These are phyloP conservation scores for Leccinum boreale DNA, from an alignment of 768 basidiomycete species.

Conservation along the genomic window DNA sequence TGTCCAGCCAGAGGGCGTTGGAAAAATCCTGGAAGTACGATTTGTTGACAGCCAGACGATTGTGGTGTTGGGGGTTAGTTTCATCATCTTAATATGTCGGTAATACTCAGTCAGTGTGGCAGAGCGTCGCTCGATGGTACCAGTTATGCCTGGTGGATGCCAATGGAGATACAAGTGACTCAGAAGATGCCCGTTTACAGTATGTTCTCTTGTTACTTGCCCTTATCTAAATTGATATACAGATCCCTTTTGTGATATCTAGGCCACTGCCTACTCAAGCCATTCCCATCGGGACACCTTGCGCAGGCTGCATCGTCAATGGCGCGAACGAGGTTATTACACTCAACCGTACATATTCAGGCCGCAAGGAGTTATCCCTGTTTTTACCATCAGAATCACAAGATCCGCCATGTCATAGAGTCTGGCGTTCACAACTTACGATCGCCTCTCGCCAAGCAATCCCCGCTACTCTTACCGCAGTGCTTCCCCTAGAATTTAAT, in stretches of 20 bases:
- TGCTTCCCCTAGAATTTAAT: constrained; percentile 57
- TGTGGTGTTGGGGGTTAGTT: constrained; percentile 26
- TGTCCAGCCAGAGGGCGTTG: constrained; percentile 19
- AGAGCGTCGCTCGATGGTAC: constrained; percentile 22
- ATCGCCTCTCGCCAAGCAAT: constrained; percentile 1
- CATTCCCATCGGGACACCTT: constrained; percentile 9
- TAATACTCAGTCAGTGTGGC: constrained; percentile 3
- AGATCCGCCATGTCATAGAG: constrained; percentile 5
- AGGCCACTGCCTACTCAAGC: constrained; percentile 10
- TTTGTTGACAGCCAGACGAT: constrained; percentile 23
- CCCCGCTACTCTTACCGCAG: constrained; percentile 30
- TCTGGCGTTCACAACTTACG: constrained; percentile 21
- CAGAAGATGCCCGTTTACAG: constrained; percentile 15
- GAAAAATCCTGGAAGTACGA: constrained; percentile 19
- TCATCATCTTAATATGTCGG: neutral
- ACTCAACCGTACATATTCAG: constrained; percentile 17
- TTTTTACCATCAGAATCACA: constrained; percentile 7
- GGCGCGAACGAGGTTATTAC: constrained; percentile 15
- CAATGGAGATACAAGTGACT: constrained; percentile 6
- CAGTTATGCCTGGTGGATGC: constrained; percentile 11
- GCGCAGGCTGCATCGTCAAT: constrained; percentile 6
- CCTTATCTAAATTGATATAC: constrained; percentile 4
- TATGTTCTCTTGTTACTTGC: constrained; percentile 6
- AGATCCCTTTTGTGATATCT: constrained; percentile 1
- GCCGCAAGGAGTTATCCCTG: constrained; percentile 19